Percentiles rank a stretch among this genome's conserved stretches.
Conservation (phyloP, 768 basidiomycete genomes). For the Boletus pseudo-olivaceus region DNA sequence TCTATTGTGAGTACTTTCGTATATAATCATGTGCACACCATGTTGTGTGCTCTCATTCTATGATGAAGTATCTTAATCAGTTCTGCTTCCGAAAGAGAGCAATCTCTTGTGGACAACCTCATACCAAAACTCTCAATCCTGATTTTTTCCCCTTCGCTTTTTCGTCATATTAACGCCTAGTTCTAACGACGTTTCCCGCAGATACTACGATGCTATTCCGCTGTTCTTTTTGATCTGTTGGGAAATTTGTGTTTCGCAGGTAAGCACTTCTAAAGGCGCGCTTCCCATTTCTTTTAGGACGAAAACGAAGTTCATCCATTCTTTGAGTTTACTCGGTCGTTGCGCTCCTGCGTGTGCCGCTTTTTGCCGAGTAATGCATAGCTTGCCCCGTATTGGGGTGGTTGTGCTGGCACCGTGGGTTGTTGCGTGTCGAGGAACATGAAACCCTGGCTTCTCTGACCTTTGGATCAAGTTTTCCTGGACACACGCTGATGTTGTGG, state of each 20-base stretch:
- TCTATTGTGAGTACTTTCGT: constrained; percentile 13
- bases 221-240: background rate
- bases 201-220: background rate
- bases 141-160: constrained; percentile 25
- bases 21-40: background rate
- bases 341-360: constrained; percentile 34
- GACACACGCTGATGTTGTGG: constrained; percentile 6
- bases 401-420: constrained; percentile 35
- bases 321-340: constrained; percentile 55
- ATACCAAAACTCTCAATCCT: constrained; percentile 49
- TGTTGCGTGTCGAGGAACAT: constrained; percentile 38
- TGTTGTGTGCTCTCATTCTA: constrained; percentile 8
- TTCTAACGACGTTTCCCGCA: constrained; percentile 6
- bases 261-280: background rate
- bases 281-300: constrained; percentile 35
- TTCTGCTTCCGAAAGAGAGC: constrained; percentile 83
- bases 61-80: constrained; percentile 58
- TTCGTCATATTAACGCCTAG: background rate
- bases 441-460: constrained; percentile 71
- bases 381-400: constrained; percentile 48
- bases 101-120: constrained; percentile 71
- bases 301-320: constrained; percentile 85
- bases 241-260: background rate
- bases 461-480: background rate
- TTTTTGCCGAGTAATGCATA: constrained; percentile 36